Evolutionary conservation across 2,329 filamentous ascomycete species (phyloP).

Genomic region (Arthrobotrys musiformis): DNA sequence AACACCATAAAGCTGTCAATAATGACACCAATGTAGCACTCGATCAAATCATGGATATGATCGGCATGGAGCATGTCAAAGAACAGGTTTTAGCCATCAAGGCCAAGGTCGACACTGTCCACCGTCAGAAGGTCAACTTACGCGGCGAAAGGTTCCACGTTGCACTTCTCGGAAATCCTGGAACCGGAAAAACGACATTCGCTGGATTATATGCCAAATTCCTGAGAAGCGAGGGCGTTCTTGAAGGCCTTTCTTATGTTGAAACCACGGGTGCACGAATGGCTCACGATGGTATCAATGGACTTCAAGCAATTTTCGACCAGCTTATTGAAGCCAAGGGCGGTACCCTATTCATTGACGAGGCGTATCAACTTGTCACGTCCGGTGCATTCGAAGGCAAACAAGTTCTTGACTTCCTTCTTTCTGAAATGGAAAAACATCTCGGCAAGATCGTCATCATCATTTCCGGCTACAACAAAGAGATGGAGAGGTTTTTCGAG

Average conservation of each 20-base stretch:
- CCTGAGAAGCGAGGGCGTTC: conserved; percentile 70
- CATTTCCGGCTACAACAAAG: conserved; percentile 76
- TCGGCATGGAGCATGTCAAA: conserved; percentile 78
- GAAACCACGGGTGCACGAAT: conserved; percentile 77
- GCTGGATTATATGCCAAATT: conserved; percentile 76
- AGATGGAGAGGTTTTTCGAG: conserved; percentile 80
- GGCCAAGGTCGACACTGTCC: conserved; percentile 69
- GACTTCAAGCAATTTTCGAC: conserved; percentile 69
- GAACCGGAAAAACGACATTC: conserved; percentile 80
- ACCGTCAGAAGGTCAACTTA: conserved; percentile 70
- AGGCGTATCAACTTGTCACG: conserved; percentile 78
- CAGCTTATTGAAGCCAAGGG: conserved; percentile 70
- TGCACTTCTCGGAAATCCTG: conserved; percentile 76
- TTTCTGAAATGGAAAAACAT: conserved; percentile 78
- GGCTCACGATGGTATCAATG: conserved; percentile 71
- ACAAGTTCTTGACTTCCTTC: conserved; percentile 75
- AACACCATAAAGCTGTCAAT: conserved; percentile 68
- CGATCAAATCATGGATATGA: conserved; percentile 75
- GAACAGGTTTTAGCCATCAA: conserved; percentile 72
- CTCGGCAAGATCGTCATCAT: conserved; percentile 77
- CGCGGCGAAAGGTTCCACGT: conserved; percentile 72
- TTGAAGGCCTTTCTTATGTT: conserved; percentile 71
- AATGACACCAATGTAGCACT: conserved; percentile 68
- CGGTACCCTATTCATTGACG: conserved; percentile 80
- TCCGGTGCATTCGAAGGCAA: conserved; percentile 70